These are phyloP conservation scores for Flaveria ramosissima DNA, from an alignment of 129 eudicot species.

Conservation along the genomic window DNA sequence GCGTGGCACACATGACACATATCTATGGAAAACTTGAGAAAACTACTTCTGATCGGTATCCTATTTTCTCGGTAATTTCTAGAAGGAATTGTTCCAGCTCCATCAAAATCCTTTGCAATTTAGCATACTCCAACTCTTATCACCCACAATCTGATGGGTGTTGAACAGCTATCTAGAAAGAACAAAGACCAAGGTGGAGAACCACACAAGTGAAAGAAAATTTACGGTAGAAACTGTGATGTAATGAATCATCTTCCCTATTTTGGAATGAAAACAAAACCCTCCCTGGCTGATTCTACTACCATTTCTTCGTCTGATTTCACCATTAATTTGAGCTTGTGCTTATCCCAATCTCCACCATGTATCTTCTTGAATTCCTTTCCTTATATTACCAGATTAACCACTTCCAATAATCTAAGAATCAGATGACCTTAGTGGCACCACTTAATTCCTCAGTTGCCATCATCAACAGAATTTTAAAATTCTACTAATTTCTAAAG, in stretches of 20 bases:
- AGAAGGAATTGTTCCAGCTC: neutral
- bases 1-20: neutral
- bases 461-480: neutral
- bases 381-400: neutral
- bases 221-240: neutral
- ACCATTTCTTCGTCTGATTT: too few species aligned
- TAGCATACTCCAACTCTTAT: neutral
- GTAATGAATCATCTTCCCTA: neutral
- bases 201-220: neutral
- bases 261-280: too few species aligned
- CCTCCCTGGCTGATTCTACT: too few species aligned
- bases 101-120: neutral
- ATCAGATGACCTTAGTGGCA: conserved; percentile 1
- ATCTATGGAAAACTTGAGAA: neutral
- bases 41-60: neutral
- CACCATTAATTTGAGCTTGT: neutral
- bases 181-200: neutral
- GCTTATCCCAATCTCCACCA: conserved; percentile 5
- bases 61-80: neutral
- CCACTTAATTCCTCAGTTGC: neutral
- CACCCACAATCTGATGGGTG: neutral
- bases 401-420: conserved; percentile 11
- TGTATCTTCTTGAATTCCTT: too few species aligned
- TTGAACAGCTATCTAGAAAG: neutral
- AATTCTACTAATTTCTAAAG: neutral